These are phyloP conservation scores for Solioccasus polychromus DNA, from an alignment of 768 basidiomycete species.

Conservation along the genomic window DNA sequence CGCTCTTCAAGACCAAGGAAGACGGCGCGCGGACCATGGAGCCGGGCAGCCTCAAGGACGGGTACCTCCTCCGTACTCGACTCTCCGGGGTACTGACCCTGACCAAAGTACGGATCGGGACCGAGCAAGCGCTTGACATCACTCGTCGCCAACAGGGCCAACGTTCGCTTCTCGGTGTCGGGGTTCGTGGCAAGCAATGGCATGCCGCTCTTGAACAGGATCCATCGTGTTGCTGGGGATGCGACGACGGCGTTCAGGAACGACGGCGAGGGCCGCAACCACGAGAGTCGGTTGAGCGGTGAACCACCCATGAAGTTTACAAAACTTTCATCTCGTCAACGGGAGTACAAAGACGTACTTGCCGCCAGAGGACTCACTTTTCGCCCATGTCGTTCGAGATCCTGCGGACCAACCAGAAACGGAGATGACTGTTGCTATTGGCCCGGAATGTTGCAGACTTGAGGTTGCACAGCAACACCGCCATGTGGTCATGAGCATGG, in stretches of 20 bases:
- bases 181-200: constrained; percentile 51
- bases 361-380: constrained; percentile 25
- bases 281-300: constrained; percentile 76
- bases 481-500: constrained; percentile 6
- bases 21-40: constrained; percentile 59
- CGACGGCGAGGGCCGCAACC: constrained; percentile 69
- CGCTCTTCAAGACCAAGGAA: constrained; percentile 80
- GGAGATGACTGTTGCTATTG: constrained; percentile 1
- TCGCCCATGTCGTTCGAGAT: constrained; percentile 28
- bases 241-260: constrained; percentile 73
- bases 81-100: constrained; percentile 50
- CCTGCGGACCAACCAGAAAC: constrained; percentile 1
- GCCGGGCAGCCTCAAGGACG: constrained; percentile 53
- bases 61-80: constrained; percentile 22
- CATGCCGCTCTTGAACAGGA: constrained; percentile 72
- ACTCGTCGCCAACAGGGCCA: constrained; percentile 56
- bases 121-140: constrained; percentile 69
- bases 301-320: constrained; percentile 58
- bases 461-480: constrained; percentile 12
- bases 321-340: constrained; percentile 34
- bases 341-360: not conserved
- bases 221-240: constrained; percentile 65
- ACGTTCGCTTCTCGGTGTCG: constrained; percentile 31
- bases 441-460: constrained; percentile 2
- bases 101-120: constrained; percentile 65